Conservation (phyloP, 805 yeast genomes). For the Starmerella lactis-condensi region DNA sequence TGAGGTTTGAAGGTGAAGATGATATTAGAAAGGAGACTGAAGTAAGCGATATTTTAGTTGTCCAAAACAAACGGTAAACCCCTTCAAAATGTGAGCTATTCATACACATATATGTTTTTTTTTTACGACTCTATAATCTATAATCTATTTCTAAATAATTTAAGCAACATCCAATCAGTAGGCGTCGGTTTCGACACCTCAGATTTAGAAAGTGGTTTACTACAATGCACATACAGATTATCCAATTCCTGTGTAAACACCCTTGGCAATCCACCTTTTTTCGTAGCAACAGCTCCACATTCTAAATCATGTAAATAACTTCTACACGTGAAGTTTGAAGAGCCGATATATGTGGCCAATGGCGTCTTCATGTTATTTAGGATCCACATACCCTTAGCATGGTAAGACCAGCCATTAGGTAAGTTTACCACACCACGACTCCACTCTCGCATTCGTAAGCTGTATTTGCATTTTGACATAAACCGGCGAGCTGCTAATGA, state of each 20-base stretch:
- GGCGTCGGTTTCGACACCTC: not conserved
- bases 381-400: slow-evolving; percentile 96
- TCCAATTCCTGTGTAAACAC: slow-evolving; percentile 1
- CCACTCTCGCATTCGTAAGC: slow-evolving; percentile 64
- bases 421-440: slow-evolving; percentile 65
- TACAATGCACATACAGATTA: slow-evolving; percentile 4
- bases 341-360: slow-evolving; percentile 65
- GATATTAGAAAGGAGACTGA: slow-evolving; percentile 91
- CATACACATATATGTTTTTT: too few species aligned
- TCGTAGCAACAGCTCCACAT: slow-evolving; percentile 44
- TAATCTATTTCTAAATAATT: slow-evolving; percentile 8
- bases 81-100: too few species aligned
- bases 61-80: slow-evolving; percentile 30
- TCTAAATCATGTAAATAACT: slow-evolving; percentile 80
- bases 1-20: slow-evolving; percentile 90
- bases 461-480: slow-evolving; percentile 29
- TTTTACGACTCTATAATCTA: too few species aligned
- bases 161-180: slow-evolving; percentile 3
- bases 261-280: not conserved
- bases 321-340: slow-evolving; percentile 81
- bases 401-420: slow-evolving; percentile 86
- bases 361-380: slow-evolving; percentile 32
- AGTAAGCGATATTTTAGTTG: slow-evolving; percentile 65
- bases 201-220: not conserved
- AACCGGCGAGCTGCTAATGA: slow-evolving; percentile 55